phyloP scores from a whole-genome alignment of 2,329 filamentous ascomycete genomes.

The Colletotrichum eremochloae region DNA sequence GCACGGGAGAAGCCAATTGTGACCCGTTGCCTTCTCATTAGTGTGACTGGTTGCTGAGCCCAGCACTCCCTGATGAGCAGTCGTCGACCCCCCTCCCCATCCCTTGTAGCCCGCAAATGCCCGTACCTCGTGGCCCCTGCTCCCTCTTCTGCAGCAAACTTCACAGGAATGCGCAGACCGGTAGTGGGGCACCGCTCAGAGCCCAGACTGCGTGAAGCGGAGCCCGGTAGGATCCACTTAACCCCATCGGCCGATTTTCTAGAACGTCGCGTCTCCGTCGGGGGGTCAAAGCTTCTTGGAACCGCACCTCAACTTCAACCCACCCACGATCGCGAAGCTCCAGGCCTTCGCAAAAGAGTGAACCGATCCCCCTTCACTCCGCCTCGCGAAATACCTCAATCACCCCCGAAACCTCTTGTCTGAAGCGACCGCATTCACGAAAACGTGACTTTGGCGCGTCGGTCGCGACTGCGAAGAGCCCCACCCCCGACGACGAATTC shows the following conservation, averaged over 20 bases:
- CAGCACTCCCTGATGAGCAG: background rate
- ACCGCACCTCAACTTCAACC: slow-evolving; percentile 23
- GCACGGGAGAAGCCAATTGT: background rate
- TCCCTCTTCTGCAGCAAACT: slow-evolving; percentile 10
- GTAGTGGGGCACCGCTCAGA: slow-evolving; percentile 2
- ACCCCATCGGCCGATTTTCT: slow-evolving; percentile 17
- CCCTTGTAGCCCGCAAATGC: background rate
- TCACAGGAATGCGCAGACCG: slow-evolving; percentile 7
- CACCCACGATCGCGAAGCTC: slow-evolving; percentile 1
- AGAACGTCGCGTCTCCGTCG: slow-evolving; percentile 19
- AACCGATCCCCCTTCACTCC: background rate
- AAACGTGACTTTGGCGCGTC: background rate
- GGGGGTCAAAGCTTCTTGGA: slow-evolving; percentile 28
- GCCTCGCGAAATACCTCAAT: too few relatives aligned
- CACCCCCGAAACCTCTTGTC: too few relatives aligned
- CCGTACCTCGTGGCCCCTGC: slow-evolving; percentile 21
- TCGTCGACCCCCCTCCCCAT: background rate
- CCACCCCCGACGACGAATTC: background rate
- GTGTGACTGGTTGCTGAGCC: background rate
- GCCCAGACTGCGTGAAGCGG: slow-evolving; percentile 6
- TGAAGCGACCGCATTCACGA: background rate
- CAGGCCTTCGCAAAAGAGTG: slow-evolving; percentile 9
- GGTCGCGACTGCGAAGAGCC: background rate
- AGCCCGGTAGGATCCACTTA: slow-evolving; percentile 8
- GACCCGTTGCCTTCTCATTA: background rate